Percentiles rank a stretch among this genome's conserved stretches.
phyloP scores from a whole-genome alignment of 805 yeast genomes.

The Wickerhamia fluorescens region DNA sequence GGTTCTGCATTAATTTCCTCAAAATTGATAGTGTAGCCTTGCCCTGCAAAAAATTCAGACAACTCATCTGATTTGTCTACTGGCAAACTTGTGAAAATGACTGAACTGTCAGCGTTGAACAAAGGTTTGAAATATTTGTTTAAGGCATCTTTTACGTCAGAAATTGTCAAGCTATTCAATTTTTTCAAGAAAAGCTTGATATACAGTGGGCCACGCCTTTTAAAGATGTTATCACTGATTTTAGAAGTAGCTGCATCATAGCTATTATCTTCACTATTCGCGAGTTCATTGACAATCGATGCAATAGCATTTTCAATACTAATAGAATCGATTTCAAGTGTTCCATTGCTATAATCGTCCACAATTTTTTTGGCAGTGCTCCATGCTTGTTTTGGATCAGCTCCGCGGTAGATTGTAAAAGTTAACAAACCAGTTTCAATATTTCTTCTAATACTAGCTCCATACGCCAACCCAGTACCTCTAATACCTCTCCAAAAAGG shows the following conservation, averaged over 20 bases:
- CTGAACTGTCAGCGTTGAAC: conserved; percentile 50
- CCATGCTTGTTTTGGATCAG: conserved; percentile 68
- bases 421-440: conserved; percentile 62
- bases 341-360: conserved; percentile 50
- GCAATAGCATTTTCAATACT: conserved; percentile 70
- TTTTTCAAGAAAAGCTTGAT: conserved; percentile 45
- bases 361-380: conserved; percentile 61
- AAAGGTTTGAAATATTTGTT: conserved; percentile 57
- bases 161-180: conserved; percentile 45
- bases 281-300: conserved; percentile 64
- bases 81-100: conserved; percentile 68
- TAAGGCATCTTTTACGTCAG: conserved; percentile 45
- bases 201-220: conserved; percentile 65
- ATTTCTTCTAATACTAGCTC: conserved; percentile 56
- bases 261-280: conserved; percentile 59
- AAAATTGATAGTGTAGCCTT: conserved; percentile 55
- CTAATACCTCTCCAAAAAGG: conserved; percentile 96
- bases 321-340: conserved; percentile 45
- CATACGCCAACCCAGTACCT: conserved; percentile 92
- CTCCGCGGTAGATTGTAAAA: conserved; percentile 71
- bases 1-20: conserved; percentile 43
- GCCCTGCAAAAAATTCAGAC: conserved; percentile 35
- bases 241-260: conserved; percentile 60
- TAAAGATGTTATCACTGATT: conserved; percentile 58
- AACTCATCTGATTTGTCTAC: conserved; percentile 51